Base-by-base conservation (phyloP, 768 basidiomycete species). In the Termitomyces sp. region DNA sequence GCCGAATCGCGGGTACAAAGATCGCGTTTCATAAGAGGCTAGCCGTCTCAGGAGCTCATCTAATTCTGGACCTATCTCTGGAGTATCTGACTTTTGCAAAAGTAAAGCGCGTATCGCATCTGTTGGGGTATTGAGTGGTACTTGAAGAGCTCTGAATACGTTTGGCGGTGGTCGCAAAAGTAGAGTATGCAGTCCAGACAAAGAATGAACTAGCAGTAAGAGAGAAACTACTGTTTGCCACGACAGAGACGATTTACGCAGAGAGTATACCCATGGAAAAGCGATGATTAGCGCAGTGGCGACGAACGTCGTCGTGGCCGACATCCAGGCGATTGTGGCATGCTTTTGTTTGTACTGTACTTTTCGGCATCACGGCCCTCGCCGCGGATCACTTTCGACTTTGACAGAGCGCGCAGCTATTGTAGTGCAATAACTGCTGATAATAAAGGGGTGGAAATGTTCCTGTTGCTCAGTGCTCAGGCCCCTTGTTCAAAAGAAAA, bases 1-100 rank as follows among this genome's bases (percentile, higher is more conserved):
- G 24, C 89, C 89, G 59, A 89, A 87, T 56, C 89, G 88, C 61
- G 65, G 62, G 63, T 88, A 91, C 46, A 79, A 65, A 0, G 75
- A 70, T 55, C 89, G 79, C 58, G 77, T 70, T 38, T 87, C 87
- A 62, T 81, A 79, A 20, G 80, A 78, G 32, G 76, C 75, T 11
- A 91, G 72, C 48, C 80, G 76, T 55, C 71, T 79, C 54, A 90
- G 68, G 38, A 90, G 72, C 32, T 67, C 66, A 40, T 85, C 80
- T 40, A 87, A 61, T 26, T 79, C 74, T 47, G 65, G 62, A 3
- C 81, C 81, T 6, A 89, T 50, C 32, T 68, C 66, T 52, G 71
- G 73, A 2, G 71, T 68, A 26, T 76, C 75, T 9, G 79, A 79
- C 1, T 52, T 60, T 53, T 69, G 71, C 4, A 77, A 61, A 38